Conservation (phyloP, 495 filamentous ascomycete species). For the Cudoniella acicularis region DNA sequence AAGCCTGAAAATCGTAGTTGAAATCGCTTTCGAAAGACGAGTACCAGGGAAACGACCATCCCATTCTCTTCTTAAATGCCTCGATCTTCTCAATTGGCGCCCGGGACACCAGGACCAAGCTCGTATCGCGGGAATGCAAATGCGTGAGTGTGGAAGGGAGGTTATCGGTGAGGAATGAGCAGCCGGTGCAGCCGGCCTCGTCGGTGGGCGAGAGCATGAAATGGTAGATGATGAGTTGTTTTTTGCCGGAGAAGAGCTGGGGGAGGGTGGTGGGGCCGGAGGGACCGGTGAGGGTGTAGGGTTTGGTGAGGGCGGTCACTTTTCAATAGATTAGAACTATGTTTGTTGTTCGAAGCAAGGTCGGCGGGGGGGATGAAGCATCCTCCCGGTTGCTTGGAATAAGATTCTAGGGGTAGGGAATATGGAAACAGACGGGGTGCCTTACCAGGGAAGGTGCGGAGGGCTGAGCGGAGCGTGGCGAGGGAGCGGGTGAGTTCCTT, state of each 20-base stretch:
- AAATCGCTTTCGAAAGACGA: constrained; percentile 29
- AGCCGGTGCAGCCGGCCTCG: constrained; percentile 34
- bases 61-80: constrained; percentile 35
- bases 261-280: constrained; percentile 30
- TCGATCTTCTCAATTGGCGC: constrained; percentile 35
- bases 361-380: not conserved
- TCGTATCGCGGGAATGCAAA: constrained; percentile 32
- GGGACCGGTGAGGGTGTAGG: constrained; percentile 35
- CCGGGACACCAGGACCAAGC: constrained; percentile 35
- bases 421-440: not conserved
- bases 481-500: not conserved
- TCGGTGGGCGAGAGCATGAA: constrained; percentile 40
- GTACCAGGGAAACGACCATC: constrained; percentile 42
- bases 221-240: constrained; percentile 45
- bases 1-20: constrained; percentile 36
- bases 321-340: not conserved
- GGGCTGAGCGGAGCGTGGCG: not conserved
- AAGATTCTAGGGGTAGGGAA: not conserved
- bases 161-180: constrained; percentile 37
- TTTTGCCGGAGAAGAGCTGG: constrained; percentile 37
- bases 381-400: no score
- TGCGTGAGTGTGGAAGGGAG: constrained; percentile 35
- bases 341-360: not conserved
- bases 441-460: not conserved
- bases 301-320: constrained; percentile 34